Percentiles rank a stretch among this genome's conserved stretches.
phyloP scores from a whole-genome alignment of 306 rosid genomes.

The Lagenaria siceraria region DNA sequence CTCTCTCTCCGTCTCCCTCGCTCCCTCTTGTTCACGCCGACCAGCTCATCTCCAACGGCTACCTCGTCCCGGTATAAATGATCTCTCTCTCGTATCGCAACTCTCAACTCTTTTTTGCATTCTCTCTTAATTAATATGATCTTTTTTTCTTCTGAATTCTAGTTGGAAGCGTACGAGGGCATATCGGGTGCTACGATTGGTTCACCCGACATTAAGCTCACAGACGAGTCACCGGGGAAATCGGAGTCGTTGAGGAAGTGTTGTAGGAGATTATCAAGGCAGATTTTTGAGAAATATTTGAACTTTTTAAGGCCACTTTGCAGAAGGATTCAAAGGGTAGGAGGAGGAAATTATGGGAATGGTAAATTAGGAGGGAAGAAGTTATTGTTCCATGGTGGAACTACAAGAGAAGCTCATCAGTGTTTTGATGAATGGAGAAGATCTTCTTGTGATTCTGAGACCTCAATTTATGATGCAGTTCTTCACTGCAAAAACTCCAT shows the following conservation, averaged over 20 bases:
- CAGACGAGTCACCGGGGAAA: constrained; percentile 7
- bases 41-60: constrained; percentile 81
- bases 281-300: constrained; percentile 55
- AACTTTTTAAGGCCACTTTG: constrained; percentile 58
- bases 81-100: neutral
- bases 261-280: constrained; percentile 55
- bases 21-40: constrained; percentile 70
- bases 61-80: constrained; percentile 46
- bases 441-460: constrained; percentile 94
- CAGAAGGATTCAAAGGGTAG: constrained; percentile 39
- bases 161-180: constrained; percentile 5
- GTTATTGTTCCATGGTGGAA: constrained; percentile 19
- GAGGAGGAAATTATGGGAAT: constrained; percentile 19
- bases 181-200: neutral
- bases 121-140: neutral
- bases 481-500: constrained; percentile 96
- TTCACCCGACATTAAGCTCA: constrained; percentile 22
- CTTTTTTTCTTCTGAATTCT: constrained; percentile 30
- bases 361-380: constrained; percentile 22
- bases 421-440: constrained; percentile 52
- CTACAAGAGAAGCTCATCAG: constrained; percentile 37
- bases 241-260: constrained; percentile 42
- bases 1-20: constrained; percentile 44
- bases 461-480: constrained; percentile 94
- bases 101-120: neutral